A percentile compares a stretch with the other conserved stretches of the same genome.
Conservation (phyloP, 2,329 filamentous ascomycete species). For the Chrysoporthe cubensis region DNA sequence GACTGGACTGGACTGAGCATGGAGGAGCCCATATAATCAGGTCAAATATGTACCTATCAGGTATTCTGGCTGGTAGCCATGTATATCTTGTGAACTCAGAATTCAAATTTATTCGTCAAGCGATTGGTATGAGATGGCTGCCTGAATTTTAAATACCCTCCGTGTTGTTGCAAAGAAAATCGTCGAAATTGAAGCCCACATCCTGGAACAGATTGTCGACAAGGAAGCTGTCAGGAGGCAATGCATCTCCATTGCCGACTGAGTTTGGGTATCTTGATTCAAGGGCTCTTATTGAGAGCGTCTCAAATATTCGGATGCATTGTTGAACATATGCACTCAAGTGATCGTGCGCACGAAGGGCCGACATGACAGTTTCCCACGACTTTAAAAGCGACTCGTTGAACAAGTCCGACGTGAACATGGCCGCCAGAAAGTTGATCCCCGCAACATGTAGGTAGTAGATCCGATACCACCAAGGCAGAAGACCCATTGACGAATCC, state of each 20-base stretch:
- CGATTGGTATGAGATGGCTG: background rate
- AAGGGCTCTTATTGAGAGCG: constrained; percentile 1
- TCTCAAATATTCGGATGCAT: constrained; percentile 26
- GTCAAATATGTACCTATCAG: background rate
- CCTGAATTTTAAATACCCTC: background rate
- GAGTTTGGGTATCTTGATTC: constrained; percentile 26
- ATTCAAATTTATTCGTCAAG: background rate
- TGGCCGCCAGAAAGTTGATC: constrained; percentile 28
- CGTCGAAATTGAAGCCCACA: constrained; percentile 11
- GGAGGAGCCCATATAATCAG: background rate
- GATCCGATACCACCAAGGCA: constrained; percentile 31
- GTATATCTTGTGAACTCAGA: background rate
- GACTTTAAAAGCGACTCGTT: constrained; percentile 34
- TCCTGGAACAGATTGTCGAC: constrained; percentile 9
- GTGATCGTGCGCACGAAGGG: constrained; percentile 33
- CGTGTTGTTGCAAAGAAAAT: background rate
- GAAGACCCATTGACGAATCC: constrained; percentile 7
- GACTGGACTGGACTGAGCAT: background rate
- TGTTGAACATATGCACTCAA: constrained; percentile 30
- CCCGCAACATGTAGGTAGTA: constrained; percentile 31
- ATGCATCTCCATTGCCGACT: background rate
- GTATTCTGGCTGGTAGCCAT: background rate
- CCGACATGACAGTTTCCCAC: constrained; percentile 32
- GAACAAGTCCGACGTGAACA: constrained; percentile 35
- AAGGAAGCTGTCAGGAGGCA: background rate